Conservation (phyloP, 306 rosid genomes). For the Fragaria iinumae region DNA sequence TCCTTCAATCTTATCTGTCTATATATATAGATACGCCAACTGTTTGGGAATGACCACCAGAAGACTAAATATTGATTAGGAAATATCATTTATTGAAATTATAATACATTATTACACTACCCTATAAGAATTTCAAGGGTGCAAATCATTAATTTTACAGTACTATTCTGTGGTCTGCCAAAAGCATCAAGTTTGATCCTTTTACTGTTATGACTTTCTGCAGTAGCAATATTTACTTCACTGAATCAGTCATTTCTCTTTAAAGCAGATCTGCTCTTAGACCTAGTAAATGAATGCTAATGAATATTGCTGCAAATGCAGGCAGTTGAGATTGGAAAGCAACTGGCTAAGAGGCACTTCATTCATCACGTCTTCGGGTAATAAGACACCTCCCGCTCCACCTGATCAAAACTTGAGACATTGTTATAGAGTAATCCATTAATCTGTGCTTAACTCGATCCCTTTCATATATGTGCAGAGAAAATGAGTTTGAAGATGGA, state of each 20-base stretch:
- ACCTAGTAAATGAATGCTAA: background rate
- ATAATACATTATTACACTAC: background rate
- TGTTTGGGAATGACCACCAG: background rate
- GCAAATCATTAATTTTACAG: background rate
- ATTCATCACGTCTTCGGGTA: constrained; percentile 93
- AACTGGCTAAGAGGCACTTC: constrained; percentile 68
- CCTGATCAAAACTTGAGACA: constrained; percentile 3
- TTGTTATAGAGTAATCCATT: background rate
- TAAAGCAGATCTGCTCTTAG: background rate
- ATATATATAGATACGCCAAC: background rate
- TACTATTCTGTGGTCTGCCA: background rate
- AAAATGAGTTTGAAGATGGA: constrained; percentile 79
- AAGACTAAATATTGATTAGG: background rate
- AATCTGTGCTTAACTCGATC: constrained; percentile 8
- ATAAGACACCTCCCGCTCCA: constrained; percentile 27
- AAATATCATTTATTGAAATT: background rate
- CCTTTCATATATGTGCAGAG: constrained; percentile 50
- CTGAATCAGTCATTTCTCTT: background rate
- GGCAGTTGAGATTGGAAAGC: constrained; percentile 85
- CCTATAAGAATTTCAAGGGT: background rate
- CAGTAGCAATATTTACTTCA: background rate
- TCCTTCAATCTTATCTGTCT: background rate
- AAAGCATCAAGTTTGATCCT: background rate
- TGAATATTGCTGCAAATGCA: constrained; percentile 28
- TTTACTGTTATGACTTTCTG: constrained; percentile 4